phyloP scores from a whole-genome alignment of 306 rosid genomes.

The Dalbergia cochinchinensis region DNA sequence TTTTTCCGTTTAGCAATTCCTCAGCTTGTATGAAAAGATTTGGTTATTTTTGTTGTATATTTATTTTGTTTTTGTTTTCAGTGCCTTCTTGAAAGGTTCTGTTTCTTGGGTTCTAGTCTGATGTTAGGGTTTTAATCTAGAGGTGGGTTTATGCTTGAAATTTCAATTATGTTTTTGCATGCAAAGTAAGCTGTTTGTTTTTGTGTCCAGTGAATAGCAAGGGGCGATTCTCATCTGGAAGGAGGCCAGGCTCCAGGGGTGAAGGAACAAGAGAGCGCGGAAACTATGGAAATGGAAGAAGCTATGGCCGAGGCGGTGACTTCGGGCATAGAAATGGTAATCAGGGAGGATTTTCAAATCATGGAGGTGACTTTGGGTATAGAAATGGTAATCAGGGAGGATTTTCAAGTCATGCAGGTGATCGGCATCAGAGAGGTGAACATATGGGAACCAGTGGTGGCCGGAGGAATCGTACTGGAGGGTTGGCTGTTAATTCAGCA shows the following conservation, averaged over 20 bases:
- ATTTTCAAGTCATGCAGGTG: slow-evolving; percentile 64
- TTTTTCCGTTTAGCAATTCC: not conserved
- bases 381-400: slow-evolving; percentile 69
- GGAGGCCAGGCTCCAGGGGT: slow-evolving; percentile 67
- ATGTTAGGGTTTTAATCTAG: too few relatives aligned
- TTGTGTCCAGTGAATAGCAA: slow-evolving; percentile 64
- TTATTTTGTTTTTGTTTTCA: not conserved
- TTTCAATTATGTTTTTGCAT: not conserved
- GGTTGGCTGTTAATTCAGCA: slow-evolving; percentile 51
- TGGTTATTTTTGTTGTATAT: not conserved
- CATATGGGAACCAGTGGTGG: slow-evolving; percentile 56
- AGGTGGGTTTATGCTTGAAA: too few relatives aligned
- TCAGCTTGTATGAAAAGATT: not conserved
- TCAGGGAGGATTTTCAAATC: slow-evolving; percentile 61
- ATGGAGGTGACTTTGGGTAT: slow-evolving; percentile 71
- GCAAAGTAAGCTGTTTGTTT: slow-evolving; percentile 26
- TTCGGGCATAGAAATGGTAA: slow-evolving; percentile 59
- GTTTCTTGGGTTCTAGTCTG: not conserved
- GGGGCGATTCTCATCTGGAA: slow-evolving; percentile 67
- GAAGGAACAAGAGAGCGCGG: slow-evolving; percentile 85
- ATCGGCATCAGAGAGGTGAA: slow-evolving; percentile 71
- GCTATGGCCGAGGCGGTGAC: slow-evolving; percentile 76
- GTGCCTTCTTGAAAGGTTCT: not conserved
- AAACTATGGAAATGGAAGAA: slow-evolving; percentile 69
- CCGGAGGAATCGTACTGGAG: slow-evolving; percentile 64